These are phyloP conservation scores for Cyclotella kingstonii DNA, from an alignment of 108 stramenopile species.

Conservation along the genomic window DNA sequence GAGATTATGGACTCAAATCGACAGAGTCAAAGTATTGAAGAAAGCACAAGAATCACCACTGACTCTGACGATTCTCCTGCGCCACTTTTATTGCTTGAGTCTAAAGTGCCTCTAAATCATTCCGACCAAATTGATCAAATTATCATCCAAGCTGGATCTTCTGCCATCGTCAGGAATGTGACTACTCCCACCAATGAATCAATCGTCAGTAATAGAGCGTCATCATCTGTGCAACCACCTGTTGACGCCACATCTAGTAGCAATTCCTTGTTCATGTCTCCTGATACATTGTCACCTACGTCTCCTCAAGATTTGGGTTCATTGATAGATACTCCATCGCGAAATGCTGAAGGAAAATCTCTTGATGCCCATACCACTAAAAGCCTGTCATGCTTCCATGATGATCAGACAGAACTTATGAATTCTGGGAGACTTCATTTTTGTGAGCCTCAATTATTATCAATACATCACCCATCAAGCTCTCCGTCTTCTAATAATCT, in stretches of 20 bases:
- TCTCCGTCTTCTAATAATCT: neutral
- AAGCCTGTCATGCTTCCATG: neutral
- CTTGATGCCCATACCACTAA: neutral
- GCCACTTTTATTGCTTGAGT: neutral
- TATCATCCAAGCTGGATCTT: neutral
- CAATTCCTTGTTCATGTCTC: conserved; percentile 18
- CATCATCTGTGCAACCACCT: conserved; percentile 4
- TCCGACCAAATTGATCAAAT: neutral
- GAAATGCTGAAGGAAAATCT: neutral
- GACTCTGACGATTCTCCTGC: neutral
- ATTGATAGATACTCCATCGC: neutral
- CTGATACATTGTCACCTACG: conserved; percentile 11
- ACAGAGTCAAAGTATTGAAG: too few species aligned
- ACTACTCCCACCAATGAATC: conserved; percentile 11
- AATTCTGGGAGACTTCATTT: conserved; percentile 1
- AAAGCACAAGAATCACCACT: too few species aligned
- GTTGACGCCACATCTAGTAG: conserved; percentile 1
- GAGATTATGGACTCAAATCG: too few species aligned
- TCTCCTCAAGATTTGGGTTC: conserved; percentile 26
- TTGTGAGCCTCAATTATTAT: neutral
- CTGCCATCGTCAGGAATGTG: conserved; percentile 5
- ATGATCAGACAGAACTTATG: neutral
- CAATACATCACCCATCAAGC: neutral
- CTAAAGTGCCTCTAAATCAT: neutral
- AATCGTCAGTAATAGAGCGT: neutral